A percentile compares a stretch with the other conserved stretches of the same genome.
These are phyloP conservation scores for Petunia axillaris DNA, from an alignment of 257 asterid genomes.

Conservation along the genomic window DNA sequence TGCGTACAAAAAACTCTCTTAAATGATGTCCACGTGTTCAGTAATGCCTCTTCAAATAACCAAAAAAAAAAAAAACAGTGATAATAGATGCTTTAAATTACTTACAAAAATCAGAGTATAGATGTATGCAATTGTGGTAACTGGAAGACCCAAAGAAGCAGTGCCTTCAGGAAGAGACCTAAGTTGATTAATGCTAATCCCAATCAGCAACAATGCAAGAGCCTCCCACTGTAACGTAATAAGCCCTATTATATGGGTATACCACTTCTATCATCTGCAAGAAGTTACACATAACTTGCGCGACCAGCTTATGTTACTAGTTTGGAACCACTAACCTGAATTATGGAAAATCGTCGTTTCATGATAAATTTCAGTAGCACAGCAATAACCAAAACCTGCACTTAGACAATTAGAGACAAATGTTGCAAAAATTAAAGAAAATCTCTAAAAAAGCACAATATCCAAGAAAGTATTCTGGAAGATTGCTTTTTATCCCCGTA, in stretches of 20 bases:
- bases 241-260: slow-evolving; percentile 21
- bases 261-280: background rate
- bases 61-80: background rate
- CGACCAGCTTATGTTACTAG: background rate
- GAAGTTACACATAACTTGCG: slow-evolving; percentile 12
- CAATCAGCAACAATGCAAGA: slow-evolving; percentile 95
- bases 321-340: slow-evolving; percentile 70
- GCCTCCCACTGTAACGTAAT: slow-evolving; percentile 88
- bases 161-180: slow-evolving; percentile 82
- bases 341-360: slow-evolving; percentile 87
- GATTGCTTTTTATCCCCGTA: background rate
- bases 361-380: slow-evolving; percentile 81
- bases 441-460: background rate
- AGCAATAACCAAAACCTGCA: slow-evolving; percentile 97
- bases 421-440: slow-evolving; percentile 14
- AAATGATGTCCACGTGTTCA: background rate
- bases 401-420: slow-evolving; percentile 26
- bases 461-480: slow-evolving; percentile 19
- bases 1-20: slow-evolving; percentile 31
- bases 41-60: slow-evolving; percentile 9
- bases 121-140: slow-evolving; percentile 78
- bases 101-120: slow-evolving; percentile 95
- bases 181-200: slow-evolving; percentile 91
- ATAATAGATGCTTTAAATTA: slow-evolving; percentile 26
- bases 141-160: slow-evolving; percentile 83